phyloP scores from a whole-genome alignment of 129 eudicot species.

The Tagetes erecta region DNA sequence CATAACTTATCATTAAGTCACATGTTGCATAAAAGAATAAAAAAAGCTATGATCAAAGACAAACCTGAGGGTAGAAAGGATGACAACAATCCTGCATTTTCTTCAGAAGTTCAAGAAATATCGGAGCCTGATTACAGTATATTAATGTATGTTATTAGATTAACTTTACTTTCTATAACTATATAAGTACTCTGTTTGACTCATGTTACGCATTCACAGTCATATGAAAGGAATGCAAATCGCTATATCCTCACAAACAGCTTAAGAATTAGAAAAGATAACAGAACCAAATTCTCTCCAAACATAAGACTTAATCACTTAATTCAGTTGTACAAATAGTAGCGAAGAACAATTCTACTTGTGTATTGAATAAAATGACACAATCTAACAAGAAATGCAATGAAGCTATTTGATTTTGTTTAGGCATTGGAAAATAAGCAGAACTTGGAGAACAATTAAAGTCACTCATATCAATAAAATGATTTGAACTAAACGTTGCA shows the following conservation, averaged over 20 bases:
- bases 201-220: constrained; percentile 2
- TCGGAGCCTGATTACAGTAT: constrained; percentile 61
- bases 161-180: background rate
- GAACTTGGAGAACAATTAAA: background rate
- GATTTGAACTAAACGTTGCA: too few relatives aligned
- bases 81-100: constrained; percentile 64
- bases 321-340: too few relatives aligned
- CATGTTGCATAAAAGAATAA: constrained; percentile 9
- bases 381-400: background rate
- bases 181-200: constrained; percentile 6
- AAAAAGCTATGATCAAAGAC: constrained; percentile 8
- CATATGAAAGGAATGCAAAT: background rate
- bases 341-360: background rate
- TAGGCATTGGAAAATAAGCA: background rate
- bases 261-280: background rate
- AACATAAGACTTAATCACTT: background rate
- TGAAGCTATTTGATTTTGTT: background rate
- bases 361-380: background rate
- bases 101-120: constrained; percentile 72
- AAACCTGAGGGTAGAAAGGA: constrained; percentile 90
- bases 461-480: too few relatives aligned
- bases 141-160: constrained; percentile 10
- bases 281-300: background rate
- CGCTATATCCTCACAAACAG: background rate
- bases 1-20: constrained; percentile 13